A percentile compares a stretch with the other conserved stretches of the same genome.
Conservation (phyloP, 495 filamentous ascomycete species). For the Neohortaea acidophila region DNA sequence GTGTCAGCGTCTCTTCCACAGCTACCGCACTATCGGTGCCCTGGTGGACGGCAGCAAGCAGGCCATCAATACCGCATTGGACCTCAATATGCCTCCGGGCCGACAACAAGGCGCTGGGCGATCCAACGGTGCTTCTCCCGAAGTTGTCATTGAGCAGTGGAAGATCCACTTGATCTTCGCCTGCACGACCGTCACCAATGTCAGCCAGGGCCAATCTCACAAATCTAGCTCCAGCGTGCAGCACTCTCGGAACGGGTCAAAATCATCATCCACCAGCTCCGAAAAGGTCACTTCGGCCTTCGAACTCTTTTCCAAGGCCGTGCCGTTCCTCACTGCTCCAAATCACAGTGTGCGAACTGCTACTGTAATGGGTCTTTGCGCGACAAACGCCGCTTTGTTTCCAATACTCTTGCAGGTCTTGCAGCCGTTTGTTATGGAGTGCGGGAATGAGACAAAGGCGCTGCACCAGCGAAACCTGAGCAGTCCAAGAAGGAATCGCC, state of each 20-base stretch:
- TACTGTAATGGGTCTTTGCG: constrained; percentile 81
- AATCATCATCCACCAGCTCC: constrained; percentile 45
- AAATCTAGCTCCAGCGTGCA: constrained; percentile 43
- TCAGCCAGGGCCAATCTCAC: constrained; percentile 32
- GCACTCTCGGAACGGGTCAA: constrained; percentile 73
- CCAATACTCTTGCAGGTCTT: constrained; percentile 80
- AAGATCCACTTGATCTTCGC: constrained; percentile 96
- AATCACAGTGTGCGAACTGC: constrained; percentile 69
- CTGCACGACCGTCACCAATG: constrained; percentile 82
- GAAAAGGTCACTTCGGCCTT: constrained; percentile 81
- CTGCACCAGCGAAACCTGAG: constrained; percentile 62
- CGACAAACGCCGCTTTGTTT: constrained; percentile 92
- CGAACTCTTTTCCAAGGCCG: constrained; percentile 76
- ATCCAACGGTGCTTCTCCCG: constrained; percentile 59
- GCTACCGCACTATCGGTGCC: constrained; percentile 66
- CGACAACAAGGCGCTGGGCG: constrained; percentile 29
- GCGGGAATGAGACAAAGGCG: constrained; percentile 78
- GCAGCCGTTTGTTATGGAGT: constrained; percentile 62
- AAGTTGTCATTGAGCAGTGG: constrained; percentile 91
- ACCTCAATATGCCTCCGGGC: background rate
- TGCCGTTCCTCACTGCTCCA: constrained; percentile 66
- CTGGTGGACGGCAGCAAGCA: constrained; percentile 59
- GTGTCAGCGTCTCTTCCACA: constrained; percentile 78
- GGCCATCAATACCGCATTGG: constrained; percentile 8
- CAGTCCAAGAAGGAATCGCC: constrained; percentile 56